Base-by-base conservation (phyloP, 1,284 basidiomycete genomes). In the Grifola frondosa region DNA sequence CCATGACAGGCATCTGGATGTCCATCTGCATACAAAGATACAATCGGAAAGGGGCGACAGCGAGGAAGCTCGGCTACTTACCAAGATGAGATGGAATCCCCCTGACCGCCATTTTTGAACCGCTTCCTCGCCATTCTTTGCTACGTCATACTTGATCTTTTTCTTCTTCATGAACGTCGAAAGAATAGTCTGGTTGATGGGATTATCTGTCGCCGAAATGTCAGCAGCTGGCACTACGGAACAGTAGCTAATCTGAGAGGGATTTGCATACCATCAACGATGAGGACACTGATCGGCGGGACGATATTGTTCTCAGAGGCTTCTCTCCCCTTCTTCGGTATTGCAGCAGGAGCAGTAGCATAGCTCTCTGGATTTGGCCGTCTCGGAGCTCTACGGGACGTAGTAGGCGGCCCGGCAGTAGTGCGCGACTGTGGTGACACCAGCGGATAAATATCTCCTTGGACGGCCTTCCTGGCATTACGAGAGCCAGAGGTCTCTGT, bases 1-100 rank as follows among this genome's bases (percentile, higher is more conserved):
- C 91, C 90, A 98, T 97, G 54, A 98, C 88, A 6, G 97, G 97
- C 77, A 99, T 91, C 70, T 98, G 96, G 49, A 99, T 98, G 68
- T 99, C 97, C 97, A 99, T 99, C 92, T 97, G 57, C 1, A 41
- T 31, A 50, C 17, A 26, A 15, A 19, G 22, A 17, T 25, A 13
- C 26, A 37, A 47, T 16, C 50, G 44, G 6, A 12, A 12, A 19
- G 29, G 33, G 25, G 17, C 11, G 22, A 41, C 36, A 29, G 19
- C 10, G n/a, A 13, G 37, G 34, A 39, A 31, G 38, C 46, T 26
- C 12, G 23, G 24, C 30, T n/a, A 70, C 86, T 57, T 54, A 96
- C 94, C 66, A 99, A 68, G 48, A 99, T 98, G 40, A 99, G 73
- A 72, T 99, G 96, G 67, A 97, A 99, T 31, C 80, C 84, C 9